A percentile compares a stretch with the other conserved stretches of the same genome.
These are phyloP conservation scores for Notholithocarpus densiflorus DNA, from an alignment of 306 rosid species.

Conservation along the genomic window DNA sequence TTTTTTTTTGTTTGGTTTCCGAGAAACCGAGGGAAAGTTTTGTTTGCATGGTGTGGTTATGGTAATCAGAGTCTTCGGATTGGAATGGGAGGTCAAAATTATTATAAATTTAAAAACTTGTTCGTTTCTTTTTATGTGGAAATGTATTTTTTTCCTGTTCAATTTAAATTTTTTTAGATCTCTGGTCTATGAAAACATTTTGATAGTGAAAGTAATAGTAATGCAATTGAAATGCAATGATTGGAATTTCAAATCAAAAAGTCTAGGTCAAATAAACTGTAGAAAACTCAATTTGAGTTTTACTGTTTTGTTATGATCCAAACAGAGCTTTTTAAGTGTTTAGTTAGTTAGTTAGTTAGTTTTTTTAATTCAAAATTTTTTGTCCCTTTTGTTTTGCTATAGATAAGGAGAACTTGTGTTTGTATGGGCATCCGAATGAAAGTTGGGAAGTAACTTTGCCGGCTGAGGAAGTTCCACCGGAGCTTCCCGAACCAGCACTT, in stretches of 20 bases:
- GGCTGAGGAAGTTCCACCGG: constrained; percentile 95
- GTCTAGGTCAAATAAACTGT: neutral
- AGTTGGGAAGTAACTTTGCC: constrained; percentile 94
- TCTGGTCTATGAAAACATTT: neutral
- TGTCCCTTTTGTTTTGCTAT: constrained; percentile 15
- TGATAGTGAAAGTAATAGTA: neutral
- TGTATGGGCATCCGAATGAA: constrained; percentile 86
- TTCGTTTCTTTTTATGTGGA: neutral
- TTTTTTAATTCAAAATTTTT: neutral
- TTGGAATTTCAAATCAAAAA: neutral
- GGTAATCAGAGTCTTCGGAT: neutral
- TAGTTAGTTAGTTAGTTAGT: neutral
- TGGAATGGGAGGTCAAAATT: neutral
- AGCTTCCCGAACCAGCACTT: constrained; percentile 97
- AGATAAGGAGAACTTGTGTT: constrained; percentile 94
- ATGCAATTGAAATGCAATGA: neutral
- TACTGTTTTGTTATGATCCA: neutral
- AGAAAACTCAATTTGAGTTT: neutral
- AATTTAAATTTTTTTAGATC: neutral
- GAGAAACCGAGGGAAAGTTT: neutral
- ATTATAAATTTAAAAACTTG: neutral
- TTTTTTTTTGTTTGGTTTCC: neutral
- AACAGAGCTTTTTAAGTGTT: neutral
- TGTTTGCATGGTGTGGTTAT: neutral
- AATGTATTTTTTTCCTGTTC: neutral